phyloP scores from a whole-genome alignment of 1,284 basidiomycete genomes.

The Apiotrichum porosum region DNA sequence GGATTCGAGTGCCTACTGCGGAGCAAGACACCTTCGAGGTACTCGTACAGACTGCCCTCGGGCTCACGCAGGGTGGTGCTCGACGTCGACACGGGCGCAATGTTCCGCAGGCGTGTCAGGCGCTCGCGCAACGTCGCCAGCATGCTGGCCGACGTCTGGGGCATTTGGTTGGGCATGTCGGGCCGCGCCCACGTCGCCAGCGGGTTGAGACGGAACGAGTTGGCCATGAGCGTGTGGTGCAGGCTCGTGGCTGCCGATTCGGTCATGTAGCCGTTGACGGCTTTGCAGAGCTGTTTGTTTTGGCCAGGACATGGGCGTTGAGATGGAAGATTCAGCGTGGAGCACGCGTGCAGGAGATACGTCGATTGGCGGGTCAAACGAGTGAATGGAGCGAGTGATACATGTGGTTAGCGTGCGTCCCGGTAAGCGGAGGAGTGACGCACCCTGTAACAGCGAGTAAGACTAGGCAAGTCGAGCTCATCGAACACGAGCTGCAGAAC shows the following conservation, averaged over 20 bases:
- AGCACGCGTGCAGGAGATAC: background rate
- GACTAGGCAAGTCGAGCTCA: slow-evolving; percentile 16
- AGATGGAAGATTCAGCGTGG: background rate
- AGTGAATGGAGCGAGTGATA: no score
- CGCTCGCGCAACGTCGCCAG: slow-evolving; percentile 35
- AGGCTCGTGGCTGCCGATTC: slow-evolving; percentile 54
- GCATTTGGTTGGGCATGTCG: slow-evolving; percentile 22
- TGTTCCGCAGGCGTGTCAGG: slow-evolving; percentile 36
- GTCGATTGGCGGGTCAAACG: background rate
- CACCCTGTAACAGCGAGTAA: slow-evolving; percentile 23
- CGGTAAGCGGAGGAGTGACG: no score
- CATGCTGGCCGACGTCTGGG: slow-evolving; percentile 48
- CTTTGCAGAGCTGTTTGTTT: slow-evolving; percentile 39
- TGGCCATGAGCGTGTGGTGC: slow-evolving; percentile 70
- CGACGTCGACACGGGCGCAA: slow-evolving; percentile 21
- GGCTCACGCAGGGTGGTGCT: slow-evolving; percentile 31
- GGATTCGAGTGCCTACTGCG: background rate
- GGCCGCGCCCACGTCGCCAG: slow-evolving; percentile 40
- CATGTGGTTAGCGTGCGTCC: no score
- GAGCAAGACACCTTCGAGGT: slow-evolving; percentile 44
- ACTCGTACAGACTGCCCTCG: slow-evolving; percentile 46
- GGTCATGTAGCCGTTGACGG: slow-evolving; percentile 27
- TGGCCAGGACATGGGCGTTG: no score
- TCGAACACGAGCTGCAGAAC: slow-evolving; percentile 28
- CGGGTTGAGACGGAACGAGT: slow-evolving; percentile 61